These are phyloP conservation scores for Phaseolus lunatus DNA, from an alignment of 306 rosid species.

Conservation along the genomic window DNA sequence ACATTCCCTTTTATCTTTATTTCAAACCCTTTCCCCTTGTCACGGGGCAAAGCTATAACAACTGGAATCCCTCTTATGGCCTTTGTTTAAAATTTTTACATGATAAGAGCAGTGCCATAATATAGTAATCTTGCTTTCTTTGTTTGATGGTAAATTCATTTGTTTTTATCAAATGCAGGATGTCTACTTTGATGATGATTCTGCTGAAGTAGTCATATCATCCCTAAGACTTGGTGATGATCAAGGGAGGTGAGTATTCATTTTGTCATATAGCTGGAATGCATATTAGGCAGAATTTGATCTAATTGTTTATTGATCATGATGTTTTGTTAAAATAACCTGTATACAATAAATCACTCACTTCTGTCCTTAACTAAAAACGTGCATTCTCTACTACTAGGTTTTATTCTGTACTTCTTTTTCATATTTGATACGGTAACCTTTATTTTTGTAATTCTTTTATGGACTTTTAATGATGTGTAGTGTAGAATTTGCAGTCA, in stretches of 20 bases:
- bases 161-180: constrained; percentile 61
- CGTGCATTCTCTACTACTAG: not conserved
- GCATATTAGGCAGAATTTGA: not conserved
- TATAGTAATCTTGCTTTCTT: not conserved
- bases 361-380: not conserved
- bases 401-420: constrained; percentile 6
- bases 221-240: constrained; percentile 95
- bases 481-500: not conserved
- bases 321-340: constrained; percentile 2
- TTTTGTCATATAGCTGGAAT: constrained; percentile 7
- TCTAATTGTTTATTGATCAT: not conserved
- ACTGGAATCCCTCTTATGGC: not conserved
- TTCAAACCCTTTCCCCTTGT: not conserved
- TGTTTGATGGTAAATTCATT: constrained; percentile 6
- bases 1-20: not conserved
- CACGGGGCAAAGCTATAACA: not conserved
- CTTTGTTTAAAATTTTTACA: not conserved
- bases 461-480: not conserved
- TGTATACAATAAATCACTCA: not conserved
- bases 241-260: constrained; percentile 86
- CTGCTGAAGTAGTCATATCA: constrained; percentile 97
- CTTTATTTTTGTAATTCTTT: not conserved
- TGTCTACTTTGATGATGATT: constrained; percentile 93
- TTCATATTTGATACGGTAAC: constrained; percentile 8
- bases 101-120: not conserved